Percentiles rank a stretch among this genome's conserved stretches.
Conservation (phyloP, 2,329 filamentous ascomycete genomes). For the Penicillium sp. region DNA sequence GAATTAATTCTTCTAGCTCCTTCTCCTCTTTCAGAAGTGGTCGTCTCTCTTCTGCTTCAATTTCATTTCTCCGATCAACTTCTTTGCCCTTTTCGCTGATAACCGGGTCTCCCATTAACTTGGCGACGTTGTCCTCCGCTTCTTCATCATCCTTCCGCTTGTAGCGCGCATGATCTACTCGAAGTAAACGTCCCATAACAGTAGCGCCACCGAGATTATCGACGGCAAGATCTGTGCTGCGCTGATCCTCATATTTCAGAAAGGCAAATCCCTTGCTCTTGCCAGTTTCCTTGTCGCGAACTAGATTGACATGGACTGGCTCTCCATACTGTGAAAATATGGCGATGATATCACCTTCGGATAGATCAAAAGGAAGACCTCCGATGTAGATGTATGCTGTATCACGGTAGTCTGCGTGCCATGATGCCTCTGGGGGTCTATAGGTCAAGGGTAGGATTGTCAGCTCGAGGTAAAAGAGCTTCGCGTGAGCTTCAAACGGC, state of each 20-base stretch:
- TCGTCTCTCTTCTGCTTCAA: conserved; percentile 51
- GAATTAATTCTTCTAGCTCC: conserved; percentile 72
- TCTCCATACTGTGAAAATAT: conserved; percentile 98
- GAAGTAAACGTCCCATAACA: conserved; percentile 74
- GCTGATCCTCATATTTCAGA: conserved; percentile 97
- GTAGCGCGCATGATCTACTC: conserved; percentile 91
- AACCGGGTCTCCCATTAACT: conserved; percentile 49
- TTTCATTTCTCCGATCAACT: conserved; percentile 34
- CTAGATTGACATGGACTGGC: conserved; percentile 87
- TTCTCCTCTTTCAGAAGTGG: conserved; percentile 76
- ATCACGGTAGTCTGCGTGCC: conserved; percentile 96
- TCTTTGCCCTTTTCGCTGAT: conserved; percentile 33
- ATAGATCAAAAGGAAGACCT: conserved; percentile 85
- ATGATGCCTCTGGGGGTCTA: conserved; percentile 81
- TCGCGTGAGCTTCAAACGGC: conserved; percentile 6
- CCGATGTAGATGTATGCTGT: conserved; percentile 97
- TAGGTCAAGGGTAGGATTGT: conserved; percentile 12
- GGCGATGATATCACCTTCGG: conserved; percentile 91
- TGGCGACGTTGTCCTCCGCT: conserved; percentile 51
- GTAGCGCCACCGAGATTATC: conserved; percentile 90
- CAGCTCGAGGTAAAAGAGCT: conserved; percentile 3
- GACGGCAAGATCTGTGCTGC: conserved; percentile 91
- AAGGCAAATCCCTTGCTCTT: conserved; percentile 94
- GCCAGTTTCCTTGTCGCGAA: conserved; percentile 92
- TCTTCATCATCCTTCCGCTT: conserved; percentile 74